A percentile compares a stretch with the other conserved stretches of the same genome.
Evolutionary conservation across 2,329 filamentous ascomycete species (phyloP).

Genomic region (Calonectria pauciramosa): DNA sequence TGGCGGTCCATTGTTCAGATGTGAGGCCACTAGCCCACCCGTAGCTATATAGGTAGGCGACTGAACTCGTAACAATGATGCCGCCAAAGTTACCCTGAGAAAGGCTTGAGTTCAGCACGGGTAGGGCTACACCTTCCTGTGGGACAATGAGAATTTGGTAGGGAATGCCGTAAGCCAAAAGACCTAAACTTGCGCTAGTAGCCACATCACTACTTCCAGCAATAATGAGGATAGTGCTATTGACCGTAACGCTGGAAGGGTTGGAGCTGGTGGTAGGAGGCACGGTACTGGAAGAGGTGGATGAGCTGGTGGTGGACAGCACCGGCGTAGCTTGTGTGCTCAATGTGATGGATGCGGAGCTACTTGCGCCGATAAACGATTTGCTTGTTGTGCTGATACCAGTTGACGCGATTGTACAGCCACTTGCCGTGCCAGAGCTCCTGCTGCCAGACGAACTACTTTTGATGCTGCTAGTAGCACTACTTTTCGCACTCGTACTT

Average conservation of each 20-base stretch:
- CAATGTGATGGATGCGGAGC: neutral
- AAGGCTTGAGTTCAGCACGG: conserved; percentile 17
- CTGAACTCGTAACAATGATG: conserved; percentile 22
- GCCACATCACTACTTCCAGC: conserved; percentile 2
- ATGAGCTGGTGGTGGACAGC: neutral
- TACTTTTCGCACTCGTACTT: neutral
- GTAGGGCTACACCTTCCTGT: conserved; percentile 17
- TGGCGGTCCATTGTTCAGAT: conserved; percentile 18
- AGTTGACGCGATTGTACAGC: neutral
- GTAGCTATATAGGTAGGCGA: conserved; percentile 25
- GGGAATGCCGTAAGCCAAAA: conserved; percentile 30
- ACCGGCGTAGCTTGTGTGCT: neutral
- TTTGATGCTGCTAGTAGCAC: neutral
- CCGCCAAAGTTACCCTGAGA: conserved; percentile 25
- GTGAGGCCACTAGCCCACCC: conserved; percentile 30
- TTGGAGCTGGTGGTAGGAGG: neutral
- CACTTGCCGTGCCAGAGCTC: neutral
- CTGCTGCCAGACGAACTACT: neutral
- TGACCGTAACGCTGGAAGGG: neutral
- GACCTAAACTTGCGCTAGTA: conserved; percentile 17
- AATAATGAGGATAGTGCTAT: conserved; percentile 17
- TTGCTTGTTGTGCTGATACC: neutral
- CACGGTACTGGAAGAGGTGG: neutral
- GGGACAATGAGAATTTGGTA: conserved; percentile 26
- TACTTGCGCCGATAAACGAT: neutral